These are phyloP conservation scores for Euryodendron excelsum DNA, from an alignment of 148 eudicot genomes.

Conservation along the genomic window DNA sequence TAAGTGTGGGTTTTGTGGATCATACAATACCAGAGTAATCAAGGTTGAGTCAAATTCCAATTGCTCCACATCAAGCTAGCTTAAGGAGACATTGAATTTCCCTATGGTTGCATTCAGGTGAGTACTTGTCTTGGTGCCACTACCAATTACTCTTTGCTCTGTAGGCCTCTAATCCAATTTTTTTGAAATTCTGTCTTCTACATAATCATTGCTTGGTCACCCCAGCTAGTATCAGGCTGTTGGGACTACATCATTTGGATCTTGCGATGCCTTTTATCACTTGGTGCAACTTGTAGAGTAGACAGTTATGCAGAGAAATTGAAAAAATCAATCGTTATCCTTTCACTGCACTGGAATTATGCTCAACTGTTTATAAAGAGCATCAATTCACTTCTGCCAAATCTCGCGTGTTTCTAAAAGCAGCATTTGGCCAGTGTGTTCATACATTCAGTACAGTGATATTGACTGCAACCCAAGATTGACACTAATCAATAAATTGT, in stretches of 20 bases:
- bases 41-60: constrained; percentile 42
- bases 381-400: too few relatives aligned
- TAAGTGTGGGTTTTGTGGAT: constrained; percentile 86
- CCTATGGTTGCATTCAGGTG: not conserved
- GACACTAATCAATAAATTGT: too few relatives aligned
- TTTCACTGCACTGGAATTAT: too few relatives aligned
- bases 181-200: not conserved
- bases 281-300: not conserved
- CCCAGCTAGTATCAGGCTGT: not conserved
- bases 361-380: too few relatives aligned
- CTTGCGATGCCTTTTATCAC: not conserved
- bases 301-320: not conserved
- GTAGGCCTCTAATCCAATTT: not conserved
- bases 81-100: not conserved
- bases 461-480: too few relatives aligned
- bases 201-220: not conserved
- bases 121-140: not conserved
- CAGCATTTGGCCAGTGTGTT: too few relatives aligned
- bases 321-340: too few relatives aligned
- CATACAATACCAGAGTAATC: constrained; percentile 90
- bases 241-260: not conserved
- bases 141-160: not conserved
- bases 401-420: too few relatives aligned
- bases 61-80: constrained; percentile 39
- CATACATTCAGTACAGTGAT: too few relatives aligned